Conservation (phyloP, 805 yeast species). For the Saccharomycopsis oosterbeekiorum region DNA sequence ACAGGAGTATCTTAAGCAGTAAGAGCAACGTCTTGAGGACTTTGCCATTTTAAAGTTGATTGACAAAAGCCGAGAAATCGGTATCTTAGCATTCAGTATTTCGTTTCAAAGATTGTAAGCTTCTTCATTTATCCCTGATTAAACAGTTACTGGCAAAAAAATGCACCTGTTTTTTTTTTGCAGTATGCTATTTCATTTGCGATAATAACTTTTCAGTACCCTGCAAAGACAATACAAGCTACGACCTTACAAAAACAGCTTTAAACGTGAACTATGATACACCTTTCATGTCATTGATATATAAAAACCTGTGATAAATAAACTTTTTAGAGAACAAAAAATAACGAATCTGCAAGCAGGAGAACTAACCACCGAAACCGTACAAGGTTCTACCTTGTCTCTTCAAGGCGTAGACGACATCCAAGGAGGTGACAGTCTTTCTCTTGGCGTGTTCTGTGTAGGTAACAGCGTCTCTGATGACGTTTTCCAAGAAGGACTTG, state of each 20-base stretch:
- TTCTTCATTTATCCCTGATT: no score
- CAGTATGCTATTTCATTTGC: no score
- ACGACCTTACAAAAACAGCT: neutral
- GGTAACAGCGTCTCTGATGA: constrained; percentile 98
- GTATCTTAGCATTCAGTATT: no score
- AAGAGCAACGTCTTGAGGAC: no score
- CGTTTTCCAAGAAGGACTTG: constrained; percentile 91
- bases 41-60: no score
- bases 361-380: constrained; percentile 95
- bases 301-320: neutral
- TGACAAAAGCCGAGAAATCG: no score
- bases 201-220: no score
- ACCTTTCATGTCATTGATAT: constrained; percentile 2
- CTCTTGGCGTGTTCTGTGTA: constrained; percentile 99
- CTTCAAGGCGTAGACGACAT: constrained; percentile 98
- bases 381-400: constrained; percentile 99
- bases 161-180: no score
- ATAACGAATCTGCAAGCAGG: neutral
- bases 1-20: no score
- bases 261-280: constrained; percentile 1
- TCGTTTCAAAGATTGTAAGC: no score
- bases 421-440: constrained; percentile 98
- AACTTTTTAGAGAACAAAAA: neutral
- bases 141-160: no score
- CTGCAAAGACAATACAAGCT: no score